These are phyloP conservation scores for Jamesozyma gamospora DNA, from an alignment of 805 yeast genomes.

Conservation along the genomic window DNA sequence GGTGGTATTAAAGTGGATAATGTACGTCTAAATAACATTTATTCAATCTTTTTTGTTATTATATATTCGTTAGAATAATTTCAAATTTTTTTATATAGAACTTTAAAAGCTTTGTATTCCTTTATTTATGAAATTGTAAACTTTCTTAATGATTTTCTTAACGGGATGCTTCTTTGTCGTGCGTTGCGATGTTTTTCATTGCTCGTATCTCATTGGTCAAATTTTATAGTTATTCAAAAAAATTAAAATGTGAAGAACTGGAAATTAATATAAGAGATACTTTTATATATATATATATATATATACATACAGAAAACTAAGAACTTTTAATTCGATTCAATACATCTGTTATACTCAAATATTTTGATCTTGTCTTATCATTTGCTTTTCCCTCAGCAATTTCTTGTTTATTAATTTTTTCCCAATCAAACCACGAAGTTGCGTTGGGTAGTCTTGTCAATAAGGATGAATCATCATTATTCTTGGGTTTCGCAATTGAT, in stretches of 20 bases:
- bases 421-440: conserved; percentile 28
- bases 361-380: conserved; percentile 5
- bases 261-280: too few relatives aligned
- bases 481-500: conserved; percentile 10
- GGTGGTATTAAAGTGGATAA: conserved; percentile 96
- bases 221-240: too few relatives aligned
- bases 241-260: too few relatives aligned
- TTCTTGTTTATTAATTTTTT: conserved; percentile 18
- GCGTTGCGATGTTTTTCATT: not conserved
- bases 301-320: too few relatives aligned
- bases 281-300: too few relatives aligned
- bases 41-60: not conserved
- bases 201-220: conserved; percentile 2
- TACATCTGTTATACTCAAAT: not conserved
- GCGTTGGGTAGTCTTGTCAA: not conserved
- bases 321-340: not conserved
- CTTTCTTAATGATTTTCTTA: not conserved
- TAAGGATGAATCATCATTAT: not conserved
- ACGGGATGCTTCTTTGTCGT: not conserved
- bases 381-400: conserved; percentile 9
- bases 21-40: conserved; percentile 71
- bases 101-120: too few relatives aligned
- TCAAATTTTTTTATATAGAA: not conserved
- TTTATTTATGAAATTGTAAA: too few relatives aligned
- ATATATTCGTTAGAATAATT: not conserved